Evolutionary conservation across 345 rosid genomes (phyloP), one percentile per base, ranked within the genome.

Genomic region (Aethionema arabicum): DNA sequence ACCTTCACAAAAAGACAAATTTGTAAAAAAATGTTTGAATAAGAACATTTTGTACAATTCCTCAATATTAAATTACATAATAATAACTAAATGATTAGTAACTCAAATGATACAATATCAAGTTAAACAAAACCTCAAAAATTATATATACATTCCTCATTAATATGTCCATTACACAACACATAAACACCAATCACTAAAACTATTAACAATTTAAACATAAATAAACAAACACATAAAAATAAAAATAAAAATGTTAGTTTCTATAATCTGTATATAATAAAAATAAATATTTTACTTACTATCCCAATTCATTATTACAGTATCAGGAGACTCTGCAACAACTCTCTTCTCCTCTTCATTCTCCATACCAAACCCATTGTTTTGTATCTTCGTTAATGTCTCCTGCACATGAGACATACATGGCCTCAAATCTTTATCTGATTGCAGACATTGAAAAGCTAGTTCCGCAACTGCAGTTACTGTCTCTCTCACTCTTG

Each of bases 381-480:
- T 56, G 4, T 32, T 74, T 21, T 67, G 70, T 77, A 89, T 80
- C 5, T 52, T 69, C 70, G 68, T 65, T 16, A 92, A 66, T 10
- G 78, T 66, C 62, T 77, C 77, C 4, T 73, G 63, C 36, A 83
- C 92, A 33, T 79, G 74, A 1, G 55, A 72, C 96, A 89, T 92
- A 1, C 72, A 63, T 0, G 98, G 98, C 56, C 98, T 81, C 78
- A 76, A 35, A 27, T 89, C 93, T 56, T 85, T 89, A 36, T 68
- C 82, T 8, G 63, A 7, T 51, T 89, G 96, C 67, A 92, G 78
- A 61, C 98, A 92, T 11, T 54, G 91, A 74, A 89, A 89, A 35
- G 93, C 96, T 45, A 92, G 67, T 78, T 86, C 95, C 14, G 95
- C 95, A 6, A 89, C 96, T 0, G 83, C 82, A 29, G 57, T 75